A percentile compares a stretch with the other conserved stretches of the same genome.
phyloP scores from a whole-genome alignment of 1,284 basidiomycete genomes.

The Tylopilus sp. region DNA sequence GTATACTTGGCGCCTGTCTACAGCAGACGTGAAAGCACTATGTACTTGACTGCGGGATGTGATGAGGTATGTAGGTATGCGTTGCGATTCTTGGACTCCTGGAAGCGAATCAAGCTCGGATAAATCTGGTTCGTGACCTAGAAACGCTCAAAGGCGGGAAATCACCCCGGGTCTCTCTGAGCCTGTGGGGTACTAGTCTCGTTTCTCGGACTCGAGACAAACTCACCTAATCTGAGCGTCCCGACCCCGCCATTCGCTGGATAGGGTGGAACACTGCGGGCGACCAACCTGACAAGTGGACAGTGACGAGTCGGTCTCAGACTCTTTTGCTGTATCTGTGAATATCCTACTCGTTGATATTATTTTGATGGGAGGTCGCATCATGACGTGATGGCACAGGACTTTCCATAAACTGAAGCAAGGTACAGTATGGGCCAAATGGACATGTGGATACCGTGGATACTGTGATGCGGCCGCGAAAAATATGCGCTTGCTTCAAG shows the following conservation, averaged over 20 bases:
- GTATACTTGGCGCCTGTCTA: not conserved
- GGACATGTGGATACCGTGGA: slow-evolving; percentile 10
- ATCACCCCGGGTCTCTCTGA: no score
- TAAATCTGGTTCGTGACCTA: slow-evolving; percentile 14
- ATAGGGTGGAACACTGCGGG: not conserved
- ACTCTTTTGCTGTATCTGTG: not conserved
- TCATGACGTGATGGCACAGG: slow-evolving; percentile 1
- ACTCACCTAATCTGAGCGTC: slow-evolving; percentile 4
- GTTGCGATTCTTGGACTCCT: slow-evolving; percentile 1
- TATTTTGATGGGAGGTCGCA: not conserved
- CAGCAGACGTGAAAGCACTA: slow-evolving; percentile 1
- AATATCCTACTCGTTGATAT: not conserved
- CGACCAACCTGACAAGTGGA: no score
- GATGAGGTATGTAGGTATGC: not conserved
- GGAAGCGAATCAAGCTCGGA: slow-evolving; percentile 2
- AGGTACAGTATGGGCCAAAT: slow-evolving; percentile 6
- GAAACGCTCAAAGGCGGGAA: slow-evolving; percentile 17
- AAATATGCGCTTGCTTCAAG: slow-evolving; percentile 6
- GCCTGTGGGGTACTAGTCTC: no score
- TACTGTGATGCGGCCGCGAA: slow-evolving; percentile 4
- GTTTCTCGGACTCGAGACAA: not conserved
- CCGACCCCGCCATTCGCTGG: not conserved
- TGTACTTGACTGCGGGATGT: slow-evolving; percentile 2
- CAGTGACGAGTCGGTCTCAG: not conserved
- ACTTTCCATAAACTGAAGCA: slow-evolving; percentile 12